Evolutionary conservation across 257 asterid genomes (phyloP), one percentile per base, ranked within the genome.

Genomic region (Lycium barbarum): DNA sequence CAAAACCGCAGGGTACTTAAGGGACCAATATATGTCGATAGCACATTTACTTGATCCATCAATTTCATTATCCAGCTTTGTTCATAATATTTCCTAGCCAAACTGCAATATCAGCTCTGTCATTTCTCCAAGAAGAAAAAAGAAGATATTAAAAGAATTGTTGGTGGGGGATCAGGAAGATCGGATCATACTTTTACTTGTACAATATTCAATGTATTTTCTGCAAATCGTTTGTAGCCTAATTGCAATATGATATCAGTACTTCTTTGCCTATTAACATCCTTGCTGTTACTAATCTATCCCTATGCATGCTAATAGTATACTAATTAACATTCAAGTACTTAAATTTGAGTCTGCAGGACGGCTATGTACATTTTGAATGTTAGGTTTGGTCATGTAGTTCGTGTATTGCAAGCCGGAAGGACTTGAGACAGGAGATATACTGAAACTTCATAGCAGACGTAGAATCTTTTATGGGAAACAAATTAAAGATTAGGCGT

Each of bases 331-430:
- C 14, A 2, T 70, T 70, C 79, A 40, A 70, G 79, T 43, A 43
- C 57, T n/a, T 72, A 72, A 68, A 72, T 9, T 45, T 72, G 36
- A 72, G 80, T 72, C 79, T 2, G 57, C 36, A 43, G 55, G 35
- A 43, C 4, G 57, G 2, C 17, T 18, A 43, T 43, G 17, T 71
- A 43, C 18, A 71, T 71, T 40, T 18, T 54, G 54, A 3, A 6
- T 4, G 57, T n/a, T 43, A 0, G 57, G 57, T 70, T 70, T 70
- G 53, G 2, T 70, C 33, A 40, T 9, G 79, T 70, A 17, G 4
- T n/a, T 40, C 79, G 17, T 22, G 54, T 68, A 12, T 70, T 70
- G 54, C 33, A 3, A 38, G 15, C 33, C 15, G 7, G 51, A 70
- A 38, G 22, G 51, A 70, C 53, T 38, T 8, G 3, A 36, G 51